These are phyloP conservation scores for Leishmania arabica DNA, from an alignment of 208 protist genomes.

Conservation along the genomic window DNA sequence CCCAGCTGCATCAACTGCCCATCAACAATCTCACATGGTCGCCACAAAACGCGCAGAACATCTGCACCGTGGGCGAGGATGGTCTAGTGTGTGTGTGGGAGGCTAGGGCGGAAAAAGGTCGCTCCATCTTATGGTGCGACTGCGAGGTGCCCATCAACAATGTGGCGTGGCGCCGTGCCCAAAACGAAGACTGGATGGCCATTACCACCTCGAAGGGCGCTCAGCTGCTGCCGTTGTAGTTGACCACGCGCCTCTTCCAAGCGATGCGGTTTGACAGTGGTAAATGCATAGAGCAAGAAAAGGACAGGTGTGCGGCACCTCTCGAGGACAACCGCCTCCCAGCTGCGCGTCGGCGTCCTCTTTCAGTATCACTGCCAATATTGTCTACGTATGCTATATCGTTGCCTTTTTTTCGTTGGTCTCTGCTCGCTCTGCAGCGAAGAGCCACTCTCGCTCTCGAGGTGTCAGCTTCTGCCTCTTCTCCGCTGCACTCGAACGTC, in stretches of 20 bases:
- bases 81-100: constrained; percentile 98
- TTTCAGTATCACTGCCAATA: not conserved
- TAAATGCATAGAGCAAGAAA: not conserved
- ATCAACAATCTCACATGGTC: constrained; percentile 98
- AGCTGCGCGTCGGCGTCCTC: not conserved
- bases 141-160: constrained; percentile 83
- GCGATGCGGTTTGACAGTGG: not conserved
- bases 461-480: not conserved
- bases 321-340: not conserved
- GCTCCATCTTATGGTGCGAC: constrained; percentile 60
- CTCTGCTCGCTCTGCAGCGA: not conserved
- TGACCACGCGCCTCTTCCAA: not conserved
- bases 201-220: constrained; percentile 79
- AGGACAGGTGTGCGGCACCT: not conserved
- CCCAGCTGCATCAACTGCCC: constrained; percentile 80
- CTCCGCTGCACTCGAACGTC: not conserved
- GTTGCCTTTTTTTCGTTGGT: not conserved
- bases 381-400: constrained; percentile 5
- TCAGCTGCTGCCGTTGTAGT: constrained; percentile 67
- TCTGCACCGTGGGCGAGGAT: constrained; percentile 97
- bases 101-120: constrained; percentile 59
- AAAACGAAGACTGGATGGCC: constrained; percentile 85
- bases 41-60: constrained; percentile 92
- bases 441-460: not conserved
- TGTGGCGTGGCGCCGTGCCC: constrained; percentile 71